These are phyloP conservation scores for Malus hybrid DNA, from an alignment of 331 rosid species.

Conservation along the genomic window DNA sequence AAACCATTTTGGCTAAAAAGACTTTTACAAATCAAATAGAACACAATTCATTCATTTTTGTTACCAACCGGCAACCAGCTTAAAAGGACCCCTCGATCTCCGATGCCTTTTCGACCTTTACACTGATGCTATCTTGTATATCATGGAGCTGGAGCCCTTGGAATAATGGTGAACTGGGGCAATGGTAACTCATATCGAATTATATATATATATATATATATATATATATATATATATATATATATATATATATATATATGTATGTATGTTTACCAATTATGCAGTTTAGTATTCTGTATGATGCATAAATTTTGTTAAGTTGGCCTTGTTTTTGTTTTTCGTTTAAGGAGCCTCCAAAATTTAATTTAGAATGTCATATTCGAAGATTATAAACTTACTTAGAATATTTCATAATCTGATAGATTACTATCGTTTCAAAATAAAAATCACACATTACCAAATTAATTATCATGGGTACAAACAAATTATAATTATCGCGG, in stretches of 20 bases:
- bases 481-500: too few species aligned
- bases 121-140: neutral
- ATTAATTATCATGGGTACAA: neutral
- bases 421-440: too few species aligned
- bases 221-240: neutral
- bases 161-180: neutral
- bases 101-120: neutral
- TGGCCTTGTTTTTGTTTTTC: too few species aligned
- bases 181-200: neutral
- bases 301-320: too few species aligned
- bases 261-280: neutral
- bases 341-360: too few species aligned
- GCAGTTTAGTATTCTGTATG: neutral
- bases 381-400: too few species aligned
- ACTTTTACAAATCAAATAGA: neutral
- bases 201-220: neutral
- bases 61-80: conserved; percentile 49
- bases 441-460: neutral
- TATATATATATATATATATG: neutral
- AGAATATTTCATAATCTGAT: too few species aligned
- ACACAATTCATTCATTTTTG: neutral
- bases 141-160: neutral
- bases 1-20: rapidly evolving
- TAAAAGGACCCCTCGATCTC: conserved; percentile 22
- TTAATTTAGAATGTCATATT: too few species aligned